Conservation (phyloP, 208 protist species). For the Leishmania martiniquensis region DNA sequence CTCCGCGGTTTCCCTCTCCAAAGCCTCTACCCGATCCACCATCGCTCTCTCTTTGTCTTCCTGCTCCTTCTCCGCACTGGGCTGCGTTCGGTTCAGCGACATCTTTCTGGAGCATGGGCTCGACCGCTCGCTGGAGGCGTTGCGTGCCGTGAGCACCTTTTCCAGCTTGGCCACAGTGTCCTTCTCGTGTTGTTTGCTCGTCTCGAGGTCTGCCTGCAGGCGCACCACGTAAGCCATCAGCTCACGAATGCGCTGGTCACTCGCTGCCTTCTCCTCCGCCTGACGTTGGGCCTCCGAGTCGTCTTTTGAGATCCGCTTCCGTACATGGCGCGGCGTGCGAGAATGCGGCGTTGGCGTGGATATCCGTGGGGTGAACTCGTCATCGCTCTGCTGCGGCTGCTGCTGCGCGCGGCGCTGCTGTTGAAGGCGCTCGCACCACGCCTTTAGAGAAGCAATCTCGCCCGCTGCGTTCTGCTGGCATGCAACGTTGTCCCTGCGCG, state of each 20-base stretch:
- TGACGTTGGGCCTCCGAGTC: conserved; percentile 8
- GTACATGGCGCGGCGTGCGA: conserved; percentile 27
- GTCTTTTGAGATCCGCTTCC: conserved; percentile 23
- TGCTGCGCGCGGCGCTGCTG: conserved; percentile 33
- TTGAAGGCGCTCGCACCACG: conserved; percentile 50
- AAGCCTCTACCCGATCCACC: conserved; percentile 10
- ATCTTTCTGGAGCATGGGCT: background rate
- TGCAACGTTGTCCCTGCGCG: conserved; percentile 18
- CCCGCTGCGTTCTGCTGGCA: conserved; percentile 29
- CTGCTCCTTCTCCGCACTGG: conserved; percentile 6
- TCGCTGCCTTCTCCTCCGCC: conserved; percentile 31
- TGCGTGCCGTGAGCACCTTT: conserved; percentile 2
- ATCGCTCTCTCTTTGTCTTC: conserved; percentile 17
- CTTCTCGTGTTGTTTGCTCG: conserved; percentile 21
- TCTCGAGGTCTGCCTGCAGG: conserved; percentile 31
- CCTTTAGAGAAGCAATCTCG: conserved; percentile 54
- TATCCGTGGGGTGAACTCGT: conserved; percentile 32
- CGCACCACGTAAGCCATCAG: conserved; percentile 37
- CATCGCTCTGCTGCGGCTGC: conserved; percentile 7
- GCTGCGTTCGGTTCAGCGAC: background rate
- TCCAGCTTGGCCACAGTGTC: conserved; percentile 9
- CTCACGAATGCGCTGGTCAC: conserved; percentile 22
- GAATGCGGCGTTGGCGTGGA: conserved; percentile 18
- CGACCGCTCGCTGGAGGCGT: background rate
- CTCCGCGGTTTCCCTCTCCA: conserved; percentile 42